Evolutionary conservation across 2,329 filamentous ascomycete genomes (phyloP), one percentile per base, ranked within the genome.

Genomic region (Chrysosporium keratinophilum): DNA sequence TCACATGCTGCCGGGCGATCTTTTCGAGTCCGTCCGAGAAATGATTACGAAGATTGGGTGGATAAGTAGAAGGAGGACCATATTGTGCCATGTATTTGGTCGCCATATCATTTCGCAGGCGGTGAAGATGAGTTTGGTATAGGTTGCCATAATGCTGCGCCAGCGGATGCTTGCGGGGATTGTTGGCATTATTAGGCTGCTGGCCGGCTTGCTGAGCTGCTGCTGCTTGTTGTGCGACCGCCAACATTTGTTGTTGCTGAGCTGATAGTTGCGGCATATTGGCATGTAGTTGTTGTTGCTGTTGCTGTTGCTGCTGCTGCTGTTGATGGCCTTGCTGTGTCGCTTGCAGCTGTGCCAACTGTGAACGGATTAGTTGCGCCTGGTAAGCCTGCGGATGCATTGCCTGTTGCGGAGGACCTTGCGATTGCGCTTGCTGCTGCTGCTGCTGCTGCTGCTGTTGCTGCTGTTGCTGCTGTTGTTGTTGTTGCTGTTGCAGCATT

Each of bases 311-410:
- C 15, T 50, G 37, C 19, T n/a, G 14, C 37, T 40, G 37, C 37
- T 40, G 61, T 17, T 65, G 64, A 48, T 67, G 64, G 19, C 20
- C 19, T 28, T 70, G 65, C 44, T 51, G 49, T 5, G 40, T 23
- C 33, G 70, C 64, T 51, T 71, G 69, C 66, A 69, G 64, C 50
- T 71, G 69, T 15, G 62, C 62, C 51, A 67, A 61, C 56, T 71
- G 69, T 48, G 64, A 63, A 10, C 69, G 70, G 61, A 70, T 63
- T 31, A 69, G 55, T 52, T 70, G 67, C 0, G 65, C 60, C 57
- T 71, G 68, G 37, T 70, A 69, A 12, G 67, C 64, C 48, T 70
- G 50, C 3, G 50, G 42, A 17, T 52, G 50, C 34, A 67, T 42
- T 65, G 35, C 54, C 41, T 47, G 53, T 40, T 50, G 56, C 34